Percentiles rank a stretch among this genome's conserved stretches.
Evolutionary conservation across 1,284 basidiomycete species (phyloP).

Genomic region (Pseudozyma tsukubaensis): DNA sequence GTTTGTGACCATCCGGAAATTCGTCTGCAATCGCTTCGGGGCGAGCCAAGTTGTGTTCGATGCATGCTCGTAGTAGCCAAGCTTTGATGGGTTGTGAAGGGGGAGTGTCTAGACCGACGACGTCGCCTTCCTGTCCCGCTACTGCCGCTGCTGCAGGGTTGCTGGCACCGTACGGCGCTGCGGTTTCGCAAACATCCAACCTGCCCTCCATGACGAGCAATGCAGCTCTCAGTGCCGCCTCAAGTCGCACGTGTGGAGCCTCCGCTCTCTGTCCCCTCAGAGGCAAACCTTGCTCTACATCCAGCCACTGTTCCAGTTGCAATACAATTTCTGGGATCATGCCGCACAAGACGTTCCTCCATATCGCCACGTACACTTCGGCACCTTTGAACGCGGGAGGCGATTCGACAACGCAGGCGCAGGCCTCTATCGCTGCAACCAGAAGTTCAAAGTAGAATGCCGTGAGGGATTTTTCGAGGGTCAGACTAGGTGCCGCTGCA

Average conservation of each 20-base stretch:
- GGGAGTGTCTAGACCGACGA: constrained; percentile 38
- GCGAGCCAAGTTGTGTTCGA: constrained; percentile 43
- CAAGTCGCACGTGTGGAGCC: constrained; percentile 41
- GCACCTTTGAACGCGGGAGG: constrained; percentile 35
- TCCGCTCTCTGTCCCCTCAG: constrained; percentile 34
- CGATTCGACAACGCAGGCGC: constrained; percentile 35
- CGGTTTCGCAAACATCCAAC: constrained; percentile 36
- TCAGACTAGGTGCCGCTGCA: constrained; percentile 31
- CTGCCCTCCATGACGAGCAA: constrained; percentile 31
- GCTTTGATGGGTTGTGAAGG: constrained; percentile 45
- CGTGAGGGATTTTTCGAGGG: constrained; percentile 45
- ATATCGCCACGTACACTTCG: constrained; percentile 34
- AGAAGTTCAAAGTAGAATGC: constrained; percentile 49
- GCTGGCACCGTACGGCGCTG: not conserved
- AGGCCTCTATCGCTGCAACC: constrained; percentile 39
- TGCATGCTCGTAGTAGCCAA: constrained; percentile 41
- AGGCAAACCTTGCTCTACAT: constrained; percentile 26
- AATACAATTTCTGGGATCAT: constrained; percentile 43
- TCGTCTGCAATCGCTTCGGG: constrained; percentile 51
- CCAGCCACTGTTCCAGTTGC: constrained; percentile 52
- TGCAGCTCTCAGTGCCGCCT: constrained; percentile 29
- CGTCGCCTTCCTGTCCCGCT: constrained; percentile 7
- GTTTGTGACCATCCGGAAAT: constrained; percentile 41
- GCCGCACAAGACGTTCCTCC: constrained; percentile 46
- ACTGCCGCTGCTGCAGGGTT: not conserved